These are phyloP conservation scores for Pyracantha coccinea DNA, from an alignment of 331 rosid genomes.

Conservation along the genomic window DNA sequence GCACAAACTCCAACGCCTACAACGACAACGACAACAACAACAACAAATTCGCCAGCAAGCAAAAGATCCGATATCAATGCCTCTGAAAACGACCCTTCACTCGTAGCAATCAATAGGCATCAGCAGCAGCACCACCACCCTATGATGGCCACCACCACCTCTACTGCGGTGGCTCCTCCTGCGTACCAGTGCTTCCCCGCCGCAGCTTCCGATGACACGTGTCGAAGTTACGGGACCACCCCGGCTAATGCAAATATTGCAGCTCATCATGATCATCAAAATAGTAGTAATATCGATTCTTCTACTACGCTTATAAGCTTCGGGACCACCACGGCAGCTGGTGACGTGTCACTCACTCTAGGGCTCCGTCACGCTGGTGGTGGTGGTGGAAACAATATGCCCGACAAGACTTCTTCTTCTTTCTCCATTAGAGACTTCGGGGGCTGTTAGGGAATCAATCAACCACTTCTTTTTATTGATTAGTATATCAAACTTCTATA, in stretches of 20 bases:
- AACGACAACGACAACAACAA: constrained; percentile 15
- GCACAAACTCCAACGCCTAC: constrained; percentile 64
- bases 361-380: constrained; percentile 93
- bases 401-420: constrained; percentile 48
- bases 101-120: constrained; percentile 46
- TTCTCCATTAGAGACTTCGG: constrained; percentile 79
- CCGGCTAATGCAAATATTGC: constrained; percentile 20
- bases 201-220: constrained; percentile 14
- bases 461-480: neutral
- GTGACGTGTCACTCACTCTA: constrained; percentile 96
- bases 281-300: constrained; percentile 34
- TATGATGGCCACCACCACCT: constrained; percentile 7
- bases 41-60: constrained; percentile 25
- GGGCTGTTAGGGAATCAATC: constrained; percentile 27
- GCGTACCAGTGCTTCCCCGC: constrained; percentile 23
- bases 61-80: constrained; percentile 54
- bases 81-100: constrained; percentile 66
- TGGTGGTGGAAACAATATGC: constrained; percentile 32
- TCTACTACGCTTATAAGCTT: constrained; percentile 61
- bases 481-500: neutral
- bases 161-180: constrained; percentile 32
- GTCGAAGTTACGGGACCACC: constrained; percentile 41
- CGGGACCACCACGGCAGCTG: constrained; percentile 55
- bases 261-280: neutral
- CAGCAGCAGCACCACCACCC: constrained; percentile 20